Percentiles rank a stretch among this genome's conserved stretches.
phyloP scores from a whole-genome alignment of 805 yeast genomes.

The Hyphopichia homilentoma region DNA sequence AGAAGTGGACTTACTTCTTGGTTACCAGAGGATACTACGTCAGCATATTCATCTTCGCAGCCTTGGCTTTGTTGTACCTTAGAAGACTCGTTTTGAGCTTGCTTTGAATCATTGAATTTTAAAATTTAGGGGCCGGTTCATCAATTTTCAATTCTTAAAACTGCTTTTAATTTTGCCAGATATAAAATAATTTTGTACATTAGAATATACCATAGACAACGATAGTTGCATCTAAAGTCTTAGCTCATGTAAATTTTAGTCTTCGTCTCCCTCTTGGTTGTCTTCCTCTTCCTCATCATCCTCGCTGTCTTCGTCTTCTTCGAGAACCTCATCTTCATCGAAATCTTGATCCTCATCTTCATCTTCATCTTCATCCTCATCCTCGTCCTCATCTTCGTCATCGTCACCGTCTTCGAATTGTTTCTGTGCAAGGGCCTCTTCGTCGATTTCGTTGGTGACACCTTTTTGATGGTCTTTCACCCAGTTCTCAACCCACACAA shows the following conservation, averaged over 20 bases:
- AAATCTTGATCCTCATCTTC: slow-evolving; percentile 11
- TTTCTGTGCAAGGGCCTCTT: slow-evolving; percentile 8
- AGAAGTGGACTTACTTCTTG: slow-evolving; percentile 51
- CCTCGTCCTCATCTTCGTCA: slow-evolving; percentile 8
- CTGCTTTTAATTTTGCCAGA: too few relatives aligned
- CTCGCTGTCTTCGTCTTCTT: slow-evolving; percentile 9
- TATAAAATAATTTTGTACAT: too few relatives aligned
- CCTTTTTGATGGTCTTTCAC: slow-evolving; percentile 43
- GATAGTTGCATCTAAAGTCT: neutral
- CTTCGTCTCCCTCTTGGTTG: neutral
- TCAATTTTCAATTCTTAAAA: too few relatives aligned
- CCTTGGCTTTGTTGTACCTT: slow-evolving; percentile 30
- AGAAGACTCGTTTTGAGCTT: slow-evolving; percentile 26
- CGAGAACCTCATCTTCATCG: slow-evolving; percentile 11
- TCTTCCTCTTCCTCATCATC: slow-evolving; percentile 7
- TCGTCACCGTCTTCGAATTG: slow-evolving; percentile 7
- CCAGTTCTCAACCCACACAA: slow-evolving; percentile 78
- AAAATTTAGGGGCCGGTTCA: too few relatives aligned
- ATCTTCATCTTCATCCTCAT: slow-evolving; percentile 7
- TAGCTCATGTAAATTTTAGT: neutral
- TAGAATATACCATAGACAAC: too few relatives aligned
- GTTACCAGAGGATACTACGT: slow-evolving; percentile 51
- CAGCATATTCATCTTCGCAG: slow-evolving; percentile 24
- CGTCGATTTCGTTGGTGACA: slow-evolving; percentile 26
- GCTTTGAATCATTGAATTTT: slow-evolving; percentile 6